Evolutionary conservation across 139 green algal species (phyloP).

Genomic region (Chlamydomonas sp.): DNA sequence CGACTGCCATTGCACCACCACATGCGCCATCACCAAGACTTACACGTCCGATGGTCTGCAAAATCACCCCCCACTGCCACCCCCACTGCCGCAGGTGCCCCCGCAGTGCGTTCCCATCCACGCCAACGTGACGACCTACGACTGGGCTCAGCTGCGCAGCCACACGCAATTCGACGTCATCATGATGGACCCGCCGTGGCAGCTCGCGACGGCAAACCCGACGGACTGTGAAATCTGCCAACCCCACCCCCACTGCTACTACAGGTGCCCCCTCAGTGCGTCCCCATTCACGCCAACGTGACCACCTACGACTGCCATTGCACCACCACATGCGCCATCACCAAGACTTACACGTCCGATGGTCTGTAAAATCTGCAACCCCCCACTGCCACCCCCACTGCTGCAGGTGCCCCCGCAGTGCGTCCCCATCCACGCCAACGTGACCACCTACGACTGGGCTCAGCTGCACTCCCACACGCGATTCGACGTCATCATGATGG

Average conservation of each 20-base stretch:
- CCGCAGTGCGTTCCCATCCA: conserved; percentile 84
- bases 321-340: no score
- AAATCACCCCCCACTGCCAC: no score
- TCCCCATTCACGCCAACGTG: no score
- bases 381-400: no score
- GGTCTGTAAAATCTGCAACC: no score
- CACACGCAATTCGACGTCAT: conserved; percentile 57
- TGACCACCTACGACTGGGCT: conserved; percentile 82
- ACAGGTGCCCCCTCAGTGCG: no score
- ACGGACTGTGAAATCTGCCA: conserved; percentile 55
- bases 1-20: conserved; percentile 54
- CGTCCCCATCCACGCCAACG: conserved; percentile 86
- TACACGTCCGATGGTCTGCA: no score
- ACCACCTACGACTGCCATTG: no score
- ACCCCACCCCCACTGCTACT: not conserved
- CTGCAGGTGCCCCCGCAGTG: conserved; percentile 78
- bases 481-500: conserved; percentile 87
- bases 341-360: no score
- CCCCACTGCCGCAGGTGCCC: conserved; percentile 80
- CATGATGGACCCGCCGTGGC: conserved; percentile 95
- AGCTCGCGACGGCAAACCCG: conserved; percentile 89
- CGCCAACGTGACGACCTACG: conserved; percentile 83
- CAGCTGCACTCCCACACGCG: conserved; percentile 1
- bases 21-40: conserved; percentile 83
- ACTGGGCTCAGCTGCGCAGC: conserved; percentile 63